These are phyloP conservation scores for Botrytis deweyae DNA, from an alignment of 2,329 filamentous ascomycete genomes.

Conservation along the genomic window DNA sequence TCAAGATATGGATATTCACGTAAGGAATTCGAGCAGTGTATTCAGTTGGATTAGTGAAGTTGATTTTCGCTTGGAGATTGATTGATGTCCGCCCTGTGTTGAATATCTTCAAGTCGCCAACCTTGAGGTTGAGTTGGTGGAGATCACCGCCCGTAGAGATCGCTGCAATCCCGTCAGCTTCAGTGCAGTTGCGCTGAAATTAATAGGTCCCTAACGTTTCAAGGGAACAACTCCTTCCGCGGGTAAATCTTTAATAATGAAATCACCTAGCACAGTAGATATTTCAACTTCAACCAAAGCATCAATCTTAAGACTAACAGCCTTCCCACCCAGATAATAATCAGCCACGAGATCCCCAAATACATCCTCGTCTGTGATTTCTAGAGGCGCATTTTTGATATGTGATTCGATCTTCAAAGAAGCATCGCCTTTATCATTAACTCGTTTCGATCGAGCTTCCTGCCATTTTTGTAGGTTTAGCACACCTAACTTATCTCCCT, in stretches of 20 bases:
- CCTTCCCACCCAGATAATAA: conserved; percentile 69
- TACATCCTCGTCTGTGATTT: conserved; percentile 76
- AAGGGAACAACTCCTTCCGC: conserved; percentile 82
- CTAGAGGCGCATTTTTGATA: conserved; percentile 75
- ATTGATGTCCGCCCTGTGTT: conserved; percentile 72
- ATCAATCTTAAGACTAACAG: conserved; percentile 70
- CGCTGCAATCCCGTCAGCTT: conserved; percentile 49
- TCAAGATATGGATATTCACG: conserved; percentile 71
- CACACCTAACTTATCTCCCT: conserved; percentile 73
- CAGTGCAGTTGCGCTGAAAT: conserved; percentile 39
- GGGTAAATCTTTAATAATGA: conserved; percentile 80
- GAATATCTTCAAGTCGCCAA: conserved; percentile 70
- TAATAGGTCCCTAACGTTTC: conserved; percentile 79
- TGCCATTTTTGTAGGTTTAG: conserved; percentile 83
- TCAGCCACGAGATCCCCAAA: conserved; percentile 79
- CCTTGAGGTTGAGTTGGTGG: conserved; percentile 54
- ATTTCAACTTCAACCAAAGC: conserved; percentile 82
- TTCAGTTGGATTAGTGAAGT: conserved; percentile 85
- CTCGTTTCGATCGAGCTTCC: conserved; percentile 72
- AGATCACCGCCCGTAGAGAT: conserved; percentile 53
- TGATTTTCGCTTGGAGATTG: conserved; percentile 68
- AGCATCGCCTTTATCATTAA: conserved; percentile 58
- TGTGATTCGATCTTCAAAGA: conserved; percentile 71
- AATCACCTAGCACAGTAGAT: conserved; percentile 74
- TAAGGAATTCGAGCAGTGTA: conserved; percentile 84